These are phyloP conservation scores for Penstemon barbatus DNA, from an alignment of 257 asterid species.

Conservation along the genomic window DNA sequence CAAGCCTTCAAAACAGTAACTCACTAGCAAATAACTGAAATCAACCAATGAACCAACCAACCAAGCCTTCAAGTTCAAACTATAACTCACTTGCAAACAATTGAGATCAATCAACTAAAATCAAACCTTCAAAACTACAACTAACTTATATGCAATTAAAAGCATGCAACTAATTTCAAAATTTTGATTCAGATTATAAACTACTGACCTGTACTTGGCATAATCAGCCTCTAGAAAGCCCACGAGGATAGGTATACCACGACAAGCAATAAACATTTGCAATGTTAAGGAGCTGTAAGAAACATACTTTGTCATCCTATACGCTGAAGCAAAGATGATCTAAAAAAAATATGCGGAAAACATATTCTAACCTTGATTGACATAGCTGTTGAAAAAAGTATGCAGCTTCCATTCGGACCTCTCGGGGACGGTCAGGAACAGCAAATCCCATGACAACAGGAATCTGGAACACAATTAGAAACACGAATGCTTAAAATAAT, in stretches of 20 bases:
- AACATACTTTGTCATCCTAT: constrained; percentile 27
- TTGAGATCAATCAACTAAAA: too few relatives aligned
- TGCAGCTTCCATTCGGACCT: constrained; percentile 98
- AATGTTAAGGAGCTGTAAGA: constrained; percentile 80
- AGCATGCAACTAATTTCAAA: constrained; percentile 1
- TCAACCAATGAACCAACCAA: too few relatives aligned
- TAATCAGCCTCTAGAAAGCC: constrained; percentile 99
- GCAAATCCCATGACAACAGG: constrained; percentile 96
- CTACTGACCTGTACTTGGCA: constrained; percentile 83
- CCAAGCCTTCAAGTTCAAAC: too few relatives aligned
- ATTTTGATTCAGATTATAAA: constrained; percentile 13
- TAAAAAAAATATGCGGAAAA: constrained; percentile 16
- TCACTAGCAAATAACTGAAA: too few relatives aligned
- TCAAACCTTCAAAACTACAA: too few relatives aligned
- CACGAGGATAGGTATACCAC: constrained; percentile 95
- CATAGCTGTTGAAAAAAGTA: constrained; percentile 93
- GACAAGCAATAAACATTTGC: constrained; percentile 97
- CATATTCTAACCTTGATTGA: constrained; percentile 76
- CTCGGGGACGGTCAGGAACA: constrained; percentile 87
- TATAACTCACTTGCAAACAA: too few relatives aligned
- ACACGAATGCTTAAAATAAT: constrained; percentile 25
- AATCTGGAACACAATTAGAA: constrained; percentile 47
- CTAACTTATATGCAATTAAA: not conserved
- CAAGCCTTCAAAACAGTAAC: constrained; percentile 17
- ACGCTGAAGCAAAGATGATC: constrained; percentile 19